phyloP scores from a whole-genome alignment of 345 rosid genomes.

The Gossypium stocksii region DNA sequence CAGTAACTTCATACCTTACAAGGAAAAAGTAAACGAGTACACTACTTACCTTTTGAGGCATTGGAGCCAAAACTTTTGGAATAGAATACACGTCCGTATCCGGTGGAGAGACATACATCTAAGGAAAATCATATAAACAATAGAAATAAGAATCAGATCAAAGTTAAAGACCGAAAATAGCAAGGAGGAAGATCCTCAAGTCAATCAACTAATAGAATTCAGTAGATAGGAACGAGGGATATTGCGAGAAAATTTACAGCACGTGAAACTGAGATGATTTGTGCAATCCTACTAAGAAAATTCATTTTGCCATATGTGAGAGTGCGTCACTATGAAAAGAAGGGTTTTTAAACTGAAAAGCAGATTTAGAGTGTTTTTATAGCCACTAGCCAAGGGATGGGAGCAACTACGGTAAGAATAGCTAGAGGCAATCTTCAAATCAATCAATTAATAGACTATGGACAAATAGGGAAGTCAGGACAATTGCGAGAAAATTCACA shows the following conservation, averaged over 20 bases:
- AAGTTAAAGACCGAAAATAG: background rate
- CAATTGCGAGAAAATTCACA: background rate
- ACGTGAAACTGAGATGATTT: background rate
- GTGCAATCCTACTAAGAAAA: background rate
- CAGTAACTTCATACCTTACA: background rate
- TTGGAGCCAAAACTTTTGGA: conserved; percentile 80
- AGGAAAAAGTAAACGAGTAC: background rate
- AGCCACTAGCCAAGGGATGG: too few species aligned
- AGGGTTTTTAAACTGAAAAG: too few species aligned
- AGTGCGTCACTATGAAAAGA: too few species aligned
- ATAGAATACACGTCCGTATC: conserved; percentile 86
- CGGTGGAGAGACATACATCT: conserved; percentile 98
- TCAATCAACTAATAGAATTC: background rate
- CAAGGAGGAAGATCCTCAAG: background rate
- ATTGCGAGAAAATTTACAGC: background rate
- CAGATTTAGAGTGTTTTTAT: too few species aligned
- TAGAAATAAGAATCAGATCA: background rate
- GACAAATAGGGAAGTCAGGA: background rate
- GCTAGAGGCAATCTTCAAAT: background rate
- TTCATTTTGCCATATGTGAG: too few species aligned
- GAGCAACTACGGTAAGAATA: too few species aligned
- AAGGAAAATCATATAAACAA: conserved; percentile 12
- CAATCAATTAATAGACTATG: background rate
- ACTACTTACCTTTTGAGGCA: conserved; percentile 94
- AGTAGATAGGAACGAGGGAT: background rate